Evolutionary conservation across 768 basidiomycete genomes (phyloP), one percentile per base, ranked within the genome.

Genomic region (Collybia sp.): DNA sequence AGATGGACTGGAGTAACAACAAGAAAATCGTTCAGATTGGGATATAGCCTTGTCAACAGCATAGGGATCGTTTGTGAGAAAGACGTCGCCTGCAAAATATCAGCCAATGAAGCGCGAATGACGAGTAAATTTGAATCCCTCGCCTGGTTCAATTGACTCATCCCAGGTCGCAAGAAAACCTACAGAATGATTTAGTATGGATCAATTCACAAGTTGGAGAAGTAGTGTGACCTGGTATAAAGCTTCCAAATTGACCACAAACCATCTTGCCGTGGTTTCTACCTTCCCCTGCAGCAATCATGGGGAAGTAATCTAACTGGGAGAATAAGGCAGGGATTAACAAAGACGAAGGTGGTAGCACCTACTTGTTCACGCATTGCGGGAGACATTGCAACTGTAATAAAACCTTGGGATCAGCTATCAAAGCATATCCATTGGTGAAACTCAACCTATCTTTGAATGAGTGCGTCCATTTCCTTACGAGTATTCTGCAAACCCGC

Each of bases 51-150:
- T 57, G 47, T 56, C 44, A 8, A 55, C 56, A 16, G 55, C 53
- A 38, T 59, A 61, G 17, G 60, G 60, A 42, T 63, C 62, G n/a
- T 63, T 63, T 12, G 60, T 62, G 16, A 63, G 39, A 44, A 60
- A 63, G 0, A 60, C 47, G 19, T 55, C 48, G 10, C 42, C 50
- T 52, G n/a, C 4, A 18, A n/a, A 31, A 16, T 20, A 43, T n/a
- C 15, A 42, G 10, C 13, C 11, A 19, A 32, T 16, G 30, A 9
- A 17, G 16, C 13, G 36, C 5, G 31, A 34, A 35, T 16, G 17
- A 39, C 9, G 30, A n/a, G 3, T 13, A 18, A 25, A 12, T 5
- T 10, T 5, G 16, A n/a, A 41, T 17, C 6, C 6, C 18, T 58
- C 50, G 34, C 62, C 62, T 50, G 61, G 60, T 38, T 62, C 55